Conservation (phyloP, 805 yeast species). For the Lachancea sp. region DNA sequence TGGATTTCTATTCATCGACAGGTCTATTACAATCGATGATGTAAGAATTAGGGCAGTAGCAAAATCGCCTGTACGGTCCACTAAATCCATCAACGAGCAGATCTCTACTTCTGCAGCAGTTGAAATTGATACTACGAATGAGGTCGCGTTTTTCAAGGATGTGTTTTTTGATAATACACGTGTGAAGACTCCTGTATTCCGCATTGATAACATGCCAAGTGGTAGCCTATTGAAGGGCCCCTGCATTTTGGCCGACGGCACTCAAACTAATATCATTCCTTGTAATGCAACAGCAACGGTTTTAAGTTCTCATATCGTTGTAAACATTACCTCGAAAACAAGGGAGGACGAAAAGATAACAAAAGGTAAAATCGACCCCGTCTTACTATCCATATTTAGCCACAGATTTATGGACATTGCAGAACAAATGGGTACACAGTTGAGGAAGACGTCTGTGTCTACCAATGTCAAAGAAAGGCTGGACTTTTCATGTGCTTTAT, state of each 20-base stretch:
- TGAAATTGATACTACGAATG: slow-evolving; percentile 22
- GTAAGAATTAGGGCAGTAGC: slow-evolving; percentile 70
- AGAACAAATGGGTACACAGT: slow-evolving; percentile 79
- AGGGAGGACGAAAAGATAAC: slow-evolving; percentile 11
- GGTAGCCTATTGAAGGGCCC: slow-evolving; percentile 63
- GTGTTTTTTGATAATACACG: slow-evolving; percentile 54
- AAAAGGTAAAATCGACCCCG: slow-evolving; percentile 40
- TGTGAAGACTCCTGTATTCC: slow-evolving; percentile 47
- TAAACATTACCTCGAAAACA: background rate
- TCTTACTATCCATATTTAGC: slow-evolving; percentile 67
- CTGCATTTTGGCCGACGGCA: slow-evolving; percentile 69
- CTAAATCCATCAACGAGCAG: slow-evolving; percentile 38
- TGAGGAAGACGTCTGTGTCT: slow-evolving; percentile 73
- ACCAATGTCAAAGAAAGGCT: slow-evolving; percentile 79
- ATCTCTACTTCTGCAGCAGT: slow-evolving; percentile 33
- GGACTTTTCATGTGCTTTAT: slow-evolving; percentile 80
- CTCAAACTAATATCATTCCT: slow-evolving; percentile 72
- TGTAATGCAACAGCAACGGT: slow-evolving; percentile 35
- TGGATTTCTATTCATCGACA: slow-evolving; percentile 56
- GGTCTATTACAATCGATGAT: slow-evolving; percentile 62
- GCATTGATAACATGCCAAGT: slow-evolving; percentile 44
- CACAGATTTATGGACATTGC: slow-evolving; percentile 88
- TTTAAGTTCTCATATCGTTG: slow-evolving; percentile 41
- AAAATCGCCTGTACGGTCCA: slow-evolving; percentile 40
- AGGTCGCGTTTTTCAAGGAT: slow-evolving; percentile 35